Evolutionary conservation across 23 red algal species (phyloP).

Genomic region (Agarophyton chilense): DNA sequence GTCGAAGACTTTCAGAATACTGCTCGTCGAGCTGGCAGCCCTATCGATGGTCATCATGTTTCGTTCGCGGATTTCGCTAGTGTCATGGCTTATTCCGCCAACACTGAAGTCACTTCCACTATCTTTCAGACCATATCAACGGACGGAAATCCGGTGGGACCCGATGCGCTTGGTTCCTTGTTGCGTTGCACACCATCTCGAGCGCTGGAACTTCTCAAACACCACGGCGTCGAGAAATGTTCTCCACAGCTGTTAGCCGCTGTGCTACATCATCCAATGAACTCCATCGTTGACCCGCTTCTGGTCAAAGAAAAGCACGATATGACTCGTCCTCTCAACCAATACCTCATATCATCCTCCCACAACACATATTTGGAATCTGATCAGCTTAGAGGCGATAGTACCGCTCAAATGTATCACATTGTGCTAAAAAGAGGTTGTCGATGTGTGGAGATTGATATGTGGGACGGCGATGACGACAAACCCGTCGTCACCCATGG

Average conservation of each 20-base stretch:
- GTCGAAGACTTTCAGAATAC: conserved; percentile 20
- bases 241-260: not conserved
- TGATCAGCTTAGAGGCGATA: conserved; percentile 68
- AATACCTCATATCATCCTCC: conserved; percentile 64
- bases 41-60: not conserved
- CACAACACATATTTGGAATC: conserved; percentile 83
- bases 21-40: not conserved
- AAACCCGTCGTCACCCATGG: conserved; percentile 76
- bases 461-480: conserved; percentile 80
- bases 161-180: not conserved
- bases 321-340: conserved; percentile 60
- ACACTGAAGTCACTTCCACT: not conserved
- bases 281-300: conserved; percentile 45
- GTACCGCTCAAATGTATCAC: conserved; percentile 55
- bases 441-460: conserved; percentile 84
- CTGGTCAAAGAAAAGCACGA: conserved; percentile 23
- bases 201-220: not conserved
- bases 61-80: not conserved
- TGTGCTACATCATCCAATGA: conserved; percentile 26
- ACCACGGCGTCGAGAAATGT: not conserved
- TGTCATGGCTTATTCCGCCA: conserved; percentile 19
- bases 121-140: conserved; percentile 17
- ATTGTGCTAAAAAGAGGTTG: conserved; percentile 56
- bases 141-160: not conserved
- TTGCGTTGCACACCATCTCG: not conserved